phyloP scores from a whole-genome alignment of 148 eudicot genomes.

The Chenopodium formosanum region DNA sequence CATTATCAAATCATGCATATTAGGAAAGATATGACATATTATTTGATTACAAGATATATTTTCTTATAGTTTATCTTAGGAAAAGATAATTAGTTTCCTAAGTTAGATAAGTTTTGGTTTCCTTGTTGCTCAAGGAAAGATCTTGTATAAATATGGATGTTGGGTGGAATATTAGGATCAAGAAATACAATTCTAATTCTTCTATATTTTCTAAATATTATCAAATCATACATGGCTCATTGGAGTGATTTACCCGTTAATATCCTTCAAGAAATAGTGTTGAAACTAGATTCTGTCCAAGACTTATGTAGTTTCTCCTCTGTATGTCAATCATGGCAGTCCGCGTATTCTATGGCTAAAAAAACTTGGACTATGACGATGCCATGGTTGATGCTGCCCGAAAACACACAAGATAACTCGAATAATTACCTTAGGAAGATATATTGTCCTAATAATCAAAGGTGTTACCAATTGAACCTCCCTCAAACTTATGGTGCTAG shows the following conservation, averaged over 20 bases:
- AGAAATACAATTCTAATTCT: too few species aligned
- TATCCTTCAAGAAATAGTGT: background rate
- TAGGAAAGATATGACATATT: too few species aligned
- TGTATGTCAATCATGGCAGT: constrained; percentile 11
- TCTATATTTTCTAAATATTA: too few species aligned
- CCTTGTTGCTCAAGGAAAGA: too few species aligned
- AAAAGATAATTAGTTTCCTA: too few species aligned
- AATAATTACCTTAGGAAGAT: background rate
- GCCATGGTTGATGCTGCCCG: constrained; percentile 7
- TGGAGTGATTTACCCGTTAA: background rate
- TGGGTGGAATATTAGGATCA: too few species aligned
- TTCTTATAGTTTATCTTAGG: too few species aligned
- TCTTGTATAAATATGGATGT: too few species aligned
- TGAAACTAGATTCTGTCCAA: constrained; percentile 1
- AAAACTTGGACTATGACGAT: background rate
- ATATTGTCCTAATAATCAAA: background rate
- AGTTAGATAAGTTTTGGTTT: too few species aligned
- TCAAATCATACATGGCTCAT: background rate
- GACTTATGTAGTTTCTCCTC: constrained; percentile 1
- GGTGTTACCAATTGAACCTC: background rate
- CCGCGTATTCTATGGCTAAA: background rate
- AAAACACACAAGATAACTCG: background rate
- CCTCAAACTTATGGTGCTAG: background rate
- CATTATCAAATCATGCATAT: too few species aligned
- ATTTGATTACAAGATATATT: too few species aligned